Evolutionary conservation across 768 basidiomycete genomes (phyloP), one percentile per base, ranked within the genome.

Genomic region (Rhodotorula graminis): DNA sequence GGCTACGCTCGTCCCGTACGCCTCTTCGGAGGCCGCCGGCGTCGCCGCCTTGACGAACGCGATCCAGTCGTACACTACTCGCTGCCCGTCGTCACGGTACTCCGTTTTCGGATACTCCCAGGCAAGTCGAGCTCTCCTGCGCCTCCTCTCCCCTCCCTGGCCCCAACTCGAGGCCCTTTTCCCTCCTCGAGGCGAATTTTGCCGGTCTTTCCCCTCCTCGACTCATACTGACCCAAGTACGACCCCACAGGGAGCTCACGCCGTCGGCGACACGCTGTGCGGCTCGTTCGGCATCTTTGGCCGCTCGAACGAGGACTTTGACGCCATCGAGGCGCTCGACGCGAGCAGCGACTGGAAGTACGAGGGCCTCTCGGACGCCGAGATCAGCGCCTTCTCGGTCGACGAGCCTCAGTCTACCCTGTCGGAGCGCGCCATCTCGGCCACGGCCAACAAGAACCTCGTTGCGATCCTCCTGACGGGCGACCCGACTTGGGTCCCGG

Each of bases 251-350:
- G 60, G 60, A 2, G 60, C 60, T 9, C 60, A 61, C 3, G 44
- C 31, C n/a, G n/a, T 61, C 44, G 60, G 60, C 60, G 60, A 61
- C n/a, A 14, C 27, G 19, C 42, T 61, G 42, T 61, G 37, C 44
- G 44, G 60, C 60, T n/a, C 42, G 14, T 16, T 23, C n/a, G 25
- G 37, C 27, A 2, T 15, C 19, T 58, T n/a, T 27, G 15, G 33
- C 56, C 14, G 56, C 33, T 21, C 23, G 9, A 16, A 25, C 23
- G 23, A 23, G 19, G 23, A 23, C 47, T 21, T 23, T 16, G 10
- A 21, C 47, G 47, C 19, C 19, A 19, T 49, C 47, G 47, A 23
- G 19, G 47, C 47, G 18, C 23, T 49, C 8, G 19, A 19, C 21
- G 18, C 47, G 47, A 49, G 15, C 47, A 21, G 19, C 19, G 47